phyloP scores from a whole-genome alignment of 306 rosid genomes.

The Fragaria iinumae region DNA sequence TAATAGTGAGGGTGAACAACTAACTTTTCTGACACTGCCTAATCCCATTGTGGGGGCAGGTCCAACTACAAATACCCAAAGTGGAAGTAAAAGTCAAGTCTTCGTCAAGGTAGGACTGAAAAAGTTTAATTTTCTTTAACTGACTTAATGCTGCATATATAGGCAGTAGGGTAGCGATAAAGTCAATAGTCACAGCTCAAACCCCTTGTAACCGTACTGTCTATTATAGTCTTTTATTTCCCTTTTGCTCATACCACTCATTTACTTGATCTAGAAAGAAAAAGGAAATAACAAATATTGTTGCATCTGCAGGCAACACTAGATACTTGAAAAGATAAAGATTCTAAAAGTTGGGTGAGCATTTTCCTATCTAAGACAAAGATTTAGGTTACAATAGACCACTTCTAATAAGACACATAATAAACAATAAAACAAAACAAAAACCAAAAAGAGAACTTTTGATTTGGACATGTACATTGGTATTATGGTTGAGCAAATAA shows the following conservation, averaged over 20 bases:
- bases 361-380: not conserved
- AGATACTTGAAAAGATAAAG: not conserved
- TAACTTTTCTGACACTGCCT: not conserved
- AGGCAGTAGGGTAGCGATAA: not conserved
- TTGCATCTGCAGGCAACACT: not conserved
- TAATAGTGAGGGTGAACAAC: not conserved
- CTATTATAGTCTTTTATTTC: not conserved
- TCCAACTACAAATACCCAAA: not conserved
- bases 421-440: not conserved
- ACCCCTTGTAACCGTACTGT: not conserved
- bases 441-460: not conserved
- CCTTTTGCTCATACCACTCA: not conserved
- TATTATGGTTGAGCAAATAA: slow-evolving; percentile 6
- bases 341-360: not conserved
- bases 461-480: not conserved
- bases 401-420: not conserved
- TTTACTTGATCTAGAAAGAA: not conserved
- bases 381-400: not conserved
- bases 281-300: not conserved
- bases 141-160: not conserved
- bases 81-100: not conserved
- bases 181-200: not conserved
- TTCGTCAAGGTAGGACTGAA: not conserved
- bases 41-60: not conserved
- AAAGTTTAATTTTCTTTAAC: not conserved